Base-by-base conservation (phyloP, 257 asterid genomes). In the Lavandula angustifolia region DNA sequence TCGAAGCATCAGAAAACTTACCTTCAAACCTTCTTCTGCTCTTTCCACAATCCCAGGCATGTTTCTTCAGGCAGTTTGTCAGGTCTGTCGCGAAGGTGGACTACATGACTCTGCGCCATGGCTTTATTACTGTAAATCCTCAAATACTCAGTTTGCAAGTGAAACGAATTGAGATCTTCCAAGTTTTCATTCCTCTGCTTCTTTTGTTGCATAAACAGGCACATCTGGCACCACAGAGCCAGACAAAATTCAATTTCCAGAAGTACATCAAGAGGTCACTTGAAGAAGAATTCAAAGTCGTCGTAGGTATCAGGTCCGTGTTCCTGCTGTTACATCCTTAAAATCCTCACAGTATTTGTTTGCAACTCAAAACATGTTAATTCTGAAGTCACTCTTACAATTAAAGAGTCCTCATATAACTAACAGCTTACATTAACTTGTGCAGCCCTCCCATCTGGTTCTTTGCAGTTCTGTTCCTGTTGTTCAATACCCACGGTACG, bases 361-460 rank as follows among this genome's bases (percentile, higher is more conserved):
- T 9, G 17, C 27, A 27, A 27, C 33, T 49, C n/a, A 40, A 16
- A 50, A 18, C 62, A 34, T 33, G 5, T 32, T 33, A 34, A 0
- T 5, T 12, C n/a, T 33, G 1, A 33, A 55, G 13, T 0, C 13
- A 46, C 0, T 17, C 8, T 11, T 6, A 5, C 18, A 6, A 10
- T 3, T 10, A 53, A 51, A 18, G 2, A 6, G 5, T n/a, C 18
- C 18, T 42, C 3, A 0, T 18, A 11, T 37, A 44, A 55, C 62
- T 34, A 54, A 63, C 61, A 17, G 8, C 66, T 67, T 35, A 3
- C 33, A 38, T 61, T 41, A 6, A 13, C 31, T 16, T 64, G 9
- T 62, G 48, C 89, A 82, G 92, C 72, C 92, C 92, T 51, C 87
- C 88, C 40, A 50, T 85, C 54, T 85, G 92, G 92, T 65, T 81